Percentiles rank a stretch among this genome's conserved stretches.
phyloP scores from a whole-genome alignment of 208 protist genomes.

The Wallacemonas collosoma region DNA sequence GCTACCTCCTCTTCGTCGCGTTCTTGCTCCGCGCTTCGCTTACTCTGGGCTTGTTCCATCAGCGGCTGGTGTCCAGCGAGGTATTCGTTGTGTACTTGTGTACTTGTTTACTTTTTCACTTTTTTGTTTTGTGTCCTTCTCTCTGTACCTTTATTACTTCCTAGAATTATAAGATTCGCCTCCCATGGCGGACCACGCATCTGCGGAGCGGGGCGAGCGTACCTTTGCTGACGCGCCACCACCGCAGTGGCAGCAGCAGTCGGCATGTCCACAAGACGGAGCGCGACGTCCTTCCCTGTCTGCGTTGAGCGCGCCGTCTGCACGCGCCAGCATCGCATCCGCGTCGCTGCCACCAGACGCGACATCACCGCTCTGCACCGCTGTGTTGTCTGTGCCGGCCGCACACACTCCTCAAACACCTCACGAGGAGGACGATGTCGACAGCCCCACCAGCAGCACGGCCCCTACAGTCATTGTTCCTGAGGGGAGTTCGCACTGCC shows the following conservation, averaged over 20 bases:
- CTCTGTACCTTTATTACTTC: background rate
- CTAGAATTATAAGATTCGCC: background rate
- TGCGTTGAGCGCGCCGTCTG: no score
- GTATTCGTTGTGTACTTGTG: background rate
- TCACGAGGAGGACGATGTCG: background rate
- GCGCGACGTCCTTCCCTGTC: no score
- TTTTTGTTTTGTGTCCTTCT: conserved; percentile 6
- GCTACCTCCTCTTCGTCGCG: no score
- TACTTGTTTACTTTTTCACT: background rate
- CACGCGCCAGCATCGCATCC: no score
- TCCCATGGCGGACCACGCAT: background rate
- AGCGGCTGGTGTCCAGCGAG: no score
- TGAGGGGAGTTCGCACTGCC: background rate
- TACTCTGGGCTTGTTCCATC: background rate
- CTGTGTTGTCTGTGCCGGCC: background rate
- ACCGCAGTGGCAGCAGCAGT: no score
- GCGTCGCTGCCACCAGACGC: no score
- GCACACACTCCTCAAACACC: background rate
- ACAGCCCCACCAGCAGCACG: conserved; percentile 5
- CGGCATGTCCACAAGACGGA: no score
- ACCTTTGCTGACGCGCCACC: background rate
- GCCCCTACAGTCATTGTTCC: conserved; percentile 7
- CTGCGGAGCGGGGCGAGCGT: background rate
- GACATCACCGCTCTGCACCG: no score
- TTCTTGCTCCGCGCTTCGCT: no score